phyloP scores from a whole-genome alignment of 225 moss, liverwort and hornwort genomes.

The Climacium dendroides region DNA sequence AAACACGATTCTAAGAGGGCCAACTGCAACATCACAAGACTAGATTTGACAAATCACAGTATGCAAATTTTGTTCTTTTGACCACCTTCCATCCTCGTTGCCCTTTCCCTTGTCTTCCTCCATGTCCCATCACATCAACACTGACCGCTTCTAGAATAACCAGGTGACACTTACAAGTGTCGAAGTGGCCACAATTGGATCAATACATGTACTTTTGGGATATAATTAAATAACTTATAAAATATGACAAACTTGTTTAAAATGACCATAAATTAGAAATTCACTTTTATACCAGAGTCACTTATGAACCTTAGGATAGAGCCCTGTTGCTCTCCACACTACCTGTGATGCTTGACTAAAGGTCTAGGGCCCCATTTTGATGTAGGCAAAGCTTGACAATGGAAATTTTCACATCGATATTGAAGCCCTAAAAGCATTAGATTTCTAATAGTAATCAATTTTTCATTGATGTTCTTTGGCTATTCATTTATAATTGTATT shows the following conservation, averaged over 20 bases:
- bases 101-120: rapidly evolving
- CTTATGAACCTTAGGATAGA: neutral
- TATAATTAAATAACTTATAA: neutral
- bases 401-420: neutral
- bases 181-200: neutral
- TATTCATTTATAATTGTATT: neutral
- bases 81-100: neutral
- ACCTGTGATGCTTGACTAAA: rapidly evolving
- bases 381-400: rapidly evolving
- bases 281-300: rapidly evolving
- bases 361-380: rapidly evolving
- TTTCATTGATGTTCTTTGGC: neutral
- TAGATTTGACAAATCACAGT: no score
- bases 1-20: no score
- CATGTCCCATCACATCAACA: neutral
- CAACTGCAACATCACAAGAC: no score
- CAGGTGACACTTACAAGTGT: neutral
- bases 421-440: rapidly evolving
- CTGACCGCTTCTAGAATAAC: rapidly evolving
- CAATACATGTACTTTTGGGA: neutral
- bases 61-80: neutral
- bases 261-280: neutral
- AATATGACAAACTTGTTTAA: neutral
- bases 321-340: rapidly evolving
- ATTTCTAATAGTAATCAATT: neutral